Conservation (phyloP, 768 basidiomycete species). For the Hericium alpestre region DNA sequence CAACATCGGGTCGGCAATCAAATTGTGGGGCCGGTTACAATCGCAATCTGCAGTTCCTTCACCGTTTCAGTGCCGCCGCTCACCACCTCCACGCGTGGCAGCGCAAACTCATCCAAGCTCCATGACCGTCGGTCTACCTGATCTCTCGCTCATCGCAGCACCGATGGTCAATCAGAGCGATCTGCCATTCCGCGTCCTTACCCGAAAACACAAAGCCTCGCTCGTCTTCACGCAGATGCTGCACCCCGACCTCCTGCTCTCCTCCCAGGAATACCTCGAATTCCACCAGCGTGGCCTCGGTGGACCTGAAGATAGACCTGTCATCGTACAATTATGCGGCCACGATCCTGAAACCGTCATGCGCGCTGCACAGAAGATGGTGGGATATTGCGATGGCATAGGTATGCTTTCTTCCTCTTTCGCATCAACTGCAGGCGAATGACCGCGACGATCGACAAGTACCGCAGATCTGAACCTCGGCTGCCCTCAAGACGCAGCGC, state of each 20-base stretch:
- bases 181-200: constrained; percentile 58
- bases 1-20: no score
- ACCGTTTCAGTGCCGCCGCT: no score
- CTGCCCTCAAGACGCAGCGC: constrained; percentile 65
- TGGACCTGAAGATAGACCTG: constrained; percentile 27
- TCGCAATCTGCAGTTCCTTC: no score
- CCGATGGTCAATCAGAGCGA: constrained; percentile 80
- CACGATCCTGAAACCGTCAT: constrained; percentile 56
- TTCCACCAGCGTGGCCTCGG: constrained; percentile 49
- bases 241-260: constrained; percentile 45
- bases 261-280: constrained; percentile 56
- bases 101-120: no score
- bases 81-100: no score
- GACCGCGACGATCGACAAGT: constrained; percentile 4
- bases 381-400: constrained; percentile 56
- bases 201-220: constrained; percentile 53
- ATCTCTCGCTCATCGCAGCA: constrained; percentile 40
- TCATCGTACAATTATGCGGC: constrained; percentile 67
- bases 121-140: neutral
- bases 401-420: constrained; percentile 30
- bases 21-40: no score
- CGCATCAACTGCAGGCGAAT: neutral
- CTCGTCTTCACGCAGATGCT: constrained; percentile 75
- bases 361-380: constrained; percentile 47
- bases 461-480: constrained; percentile 66